A percentile compares a stretch with the other conserved stretches of the same genome.
Evolutionary conservation across 108 stramenopile genomes (phyloP).

Genomic region (Pelagomonas calceolata): DNA sequence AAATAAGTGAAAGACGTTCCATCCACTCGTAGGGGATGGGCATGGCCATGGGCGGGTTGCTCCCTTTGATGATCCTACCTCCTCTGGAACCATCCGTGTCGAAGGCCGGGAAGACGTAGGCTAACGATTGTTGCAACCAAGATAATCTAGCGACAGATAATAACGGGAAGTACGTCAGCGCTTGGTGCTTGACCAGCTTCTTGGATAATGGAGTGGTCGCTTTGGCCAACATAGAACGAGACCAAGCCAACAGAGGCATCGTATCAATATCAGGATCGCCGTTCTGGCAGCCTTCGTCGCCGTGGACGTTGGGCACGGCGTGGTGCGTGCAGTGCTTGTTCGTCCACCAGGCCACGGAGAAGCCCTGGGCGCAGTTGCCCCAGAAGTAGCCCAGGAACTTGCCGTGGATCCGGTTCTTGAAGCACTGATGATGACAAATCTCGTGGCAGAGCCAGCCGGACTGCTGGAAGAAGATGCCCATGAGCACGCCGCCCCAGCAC

Average conservation of each 20-base stretch:
- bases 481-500: constrained; percentile 64
- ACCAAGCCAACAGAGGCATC: constrained; percentile 96
- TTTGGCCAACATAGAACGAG: constrained; percentile 50
- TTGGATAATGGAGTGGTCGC: constrained; percentile 60
- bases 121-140: constrained; percentile 89
- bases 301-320: constrained; percentile 94
- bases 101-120: constrained; percentile 40
- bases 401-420: constrained; percentile 74
- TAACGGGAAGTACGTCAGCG: constrained; percentile 88
- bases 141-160: constrained; percentile 82
- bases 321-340: constrained; percentile 99
- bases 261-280: constrained; percentile 96
- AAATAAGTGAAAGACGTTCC: constrained; percentile 38
- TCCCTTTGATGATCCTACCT: neutral
- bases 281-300: constrained; percentile 58
- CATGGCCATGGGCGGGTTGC: neutral
- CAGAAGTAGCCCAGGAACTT: constrained; percentile 80
- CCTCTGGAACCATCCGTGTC: too few relatives aligned
- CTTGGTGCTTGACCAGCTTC: constrained; percentile 73
- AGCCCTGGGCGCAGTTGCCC: constrained; percentile 91
- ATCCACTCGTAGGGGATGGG: neutral
- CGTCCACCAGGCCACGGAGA: constrained; percentile 83
- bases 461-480: constrained; percentile 97
- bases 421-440: constrained; percentile 95
- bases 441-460: constrained; percentile 99